These are phyloP conservation scores for Sutorius australiensis DNA, from an alignment of 768 basidiomycete genomes.

Conservation along the genomic window DNA sequence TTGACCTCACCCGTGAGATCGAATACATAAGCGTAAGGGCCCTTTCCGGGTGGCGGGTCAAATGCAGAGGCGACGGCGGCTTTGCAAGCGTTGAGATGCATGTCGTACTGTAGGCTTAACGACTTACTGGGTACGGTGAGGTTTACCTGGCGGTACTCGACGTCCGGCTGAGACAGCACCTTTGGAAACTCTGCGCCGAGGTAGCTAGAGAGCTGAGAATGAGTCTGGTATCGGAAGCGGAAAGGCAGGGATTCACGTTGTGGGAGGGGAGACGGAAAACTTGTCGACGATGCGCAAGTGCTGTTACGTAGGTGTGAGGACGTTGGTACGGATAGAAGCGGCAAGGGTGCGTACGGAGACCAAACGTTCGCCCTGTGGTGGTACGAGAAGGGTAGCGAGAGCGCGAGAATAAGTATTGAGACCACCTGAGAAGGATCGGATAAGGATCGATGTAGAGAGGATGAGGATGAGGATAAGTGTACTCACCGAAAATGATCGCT, in stretches of 20 bases:
- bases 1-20: constrained; percentile 81
- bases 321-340: constrained; percentile 5
- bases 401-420: constrained; percentile 75
- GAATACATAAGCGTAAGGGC: constrained; percentile 77
- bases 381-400: constrained; percentile 65
- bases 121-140: constrained; percentile 65
- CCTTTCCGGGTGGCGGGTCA: constrained; percentile 64
- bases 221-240: constrained; percentile 12
- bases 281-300: constrained; percentile 72
- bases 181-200: constrained; percentile 72
- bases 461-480: constrained; percentile 5
- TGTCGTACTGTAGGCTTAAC: background rate
- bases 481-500: constrained; percentile 75
- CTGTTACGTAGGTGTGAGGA: constrained; percentile 34
- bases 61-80: constrained; percentile 67
- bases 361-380: constrained; percentile 60
- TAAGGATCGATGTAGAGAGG: background rate
- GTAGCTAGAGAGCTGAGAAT: constrained; percentile 47
- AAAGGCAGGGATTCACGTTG: constrained; percentile 48
- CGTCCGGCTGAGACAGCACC: constrained; percentile 59
- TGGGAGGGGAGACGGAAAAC: constrained; percentile 68
- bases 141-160: constrained; percentile 82
- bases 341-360: constrained; percentile 56
- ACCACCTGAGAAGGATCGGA: constrained; percentile 50
- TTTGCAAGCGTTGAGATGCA: constrained; percentile 36